Percentiles rank a stretch among this genome's conserved stretches.
phyloP scores from a whole-genome alignment of 1,139 yeast species.

The Candida tunisiensis region DNA sequence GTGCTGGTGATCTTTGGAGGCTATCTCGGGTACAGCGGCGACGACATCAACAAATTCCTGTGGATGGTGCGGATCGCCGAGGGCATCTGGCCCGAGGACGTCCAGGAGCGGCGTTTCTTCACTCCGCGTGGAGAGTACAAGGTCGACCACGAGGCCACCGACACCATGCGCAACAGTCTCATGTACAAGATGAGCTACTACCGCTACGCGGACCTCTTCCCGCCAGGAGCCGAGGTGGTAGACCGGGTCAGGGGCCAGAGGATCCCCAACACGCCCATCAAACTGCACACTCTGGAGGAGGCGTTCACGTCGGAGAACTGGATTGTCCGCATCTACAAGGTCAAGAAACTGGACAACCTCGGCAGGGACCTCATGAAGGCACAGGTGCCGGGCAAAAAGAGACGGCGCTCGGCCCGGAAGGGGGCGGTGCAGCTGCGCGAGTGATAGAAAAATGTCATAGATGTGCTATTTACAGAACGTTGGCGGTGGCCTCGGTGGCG shows the following conservation, averaged over 20 bases:
- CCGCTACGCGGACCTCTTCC: conserved; percentile 61
- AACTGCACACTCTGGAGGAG: conserved; percentile 72
- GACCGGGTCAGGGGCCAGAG: conserved; percentile 86
- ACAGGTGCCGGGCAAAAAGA: conserved; percentile 7
- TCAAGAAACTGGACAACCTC: conserved; percentile 73
- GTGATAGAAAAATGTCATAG: no score
- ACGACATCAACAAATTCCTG: conserved; percentile 87
- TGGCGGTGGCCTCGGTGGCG: no score
- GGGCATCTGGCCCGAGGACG: conserved; percentile 98
- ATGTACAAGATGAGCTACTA: conserved; percentile 94
- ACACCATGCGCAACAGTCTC: conserved; percentile 73
- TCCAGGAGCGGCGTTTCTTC: conserved; percentile 71
- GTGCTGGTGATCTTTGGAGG: conserved; percentile 93
- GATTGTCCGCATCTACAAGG: conserved; percentile 90
- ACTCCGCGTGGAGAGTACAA: conserved; percentile 76
- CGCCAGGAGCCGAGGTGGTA: conserved; percentile 45
- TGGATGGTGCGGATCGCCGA: conserved; percentile 99
- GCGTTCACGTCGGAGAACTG: conserved; percentile 93
- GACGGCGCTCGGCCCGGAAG: no score
- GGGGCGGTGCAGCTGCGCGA: no score
- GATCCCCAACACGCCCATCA: conserved; percentile 42
- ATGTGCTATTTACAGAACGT: no score
- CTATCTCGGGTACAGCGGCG: conserved; percentile 84
- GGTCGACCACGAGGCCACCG: conserved; percentile 67
- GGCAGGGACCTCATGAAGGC: conserved; percentile 44